Evolutionary conservation across 2,329 filamentous ascomycete genomes (phyloP), one percentile per base, ranked within the genome.

Genomic region (Coniella vitis): DNA sequence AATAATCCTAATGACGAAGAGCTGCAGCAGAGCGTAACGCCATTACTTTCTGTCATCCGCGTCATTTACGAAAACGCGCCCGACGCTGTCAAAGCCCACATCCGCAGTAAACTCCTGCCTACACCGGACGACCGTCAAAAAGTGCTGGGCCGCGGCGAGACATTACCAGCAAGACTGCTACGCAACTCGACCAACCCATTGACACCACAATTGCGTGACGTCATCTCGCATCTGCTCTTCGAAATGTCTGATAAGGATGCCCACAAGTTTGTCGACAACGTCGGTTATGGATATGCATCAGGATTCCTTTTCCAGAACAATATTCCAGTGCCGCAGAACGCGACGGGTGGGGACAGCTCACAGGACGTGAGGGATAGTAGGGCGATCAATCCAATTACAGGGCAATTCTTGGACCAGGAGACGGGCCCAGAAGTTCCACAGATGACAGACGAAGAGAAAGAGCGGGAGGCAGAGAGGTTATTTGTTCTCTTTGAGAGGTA

Each of bases 211-310:
- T 70, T 95, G 3, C 81, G 89, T 16, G 81, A 86, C 40, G 79
- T 80, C 16, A 84, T 95, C 45, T 87, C 86, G 0, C 76, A 84
- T 25, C 73, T 98, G 20, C 78, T 96, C 53, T 98, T 94, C 63
- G 86, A 94, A 55, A 74, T 97, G 22, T 95, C 90, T 0, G 85
- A 84, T 55, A 86, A 83, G 58, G 83, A 96, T 58, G 79, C 90
- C 0, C 78, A 76, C 14, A 85, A 75, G 25, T 93, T 96, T 60
- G 86, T 97, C 1, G 77, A 87, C 45, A 96, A 96, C 57, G 87
- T 98, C 12, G 93, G 93, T 0, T 98, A 95, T 62, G 93, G 93
- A 0, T 95, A 87, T 61, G 93, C 93, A 0, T 87, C 90, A 0
- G 93, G 93, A 0, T 95, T 93, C 62, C 71, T 98, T 14, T 84